phyloP scores from a whole-genome alignment of 768 basidiomycete species.

The Leccinellum rugosiceps region DNA sequence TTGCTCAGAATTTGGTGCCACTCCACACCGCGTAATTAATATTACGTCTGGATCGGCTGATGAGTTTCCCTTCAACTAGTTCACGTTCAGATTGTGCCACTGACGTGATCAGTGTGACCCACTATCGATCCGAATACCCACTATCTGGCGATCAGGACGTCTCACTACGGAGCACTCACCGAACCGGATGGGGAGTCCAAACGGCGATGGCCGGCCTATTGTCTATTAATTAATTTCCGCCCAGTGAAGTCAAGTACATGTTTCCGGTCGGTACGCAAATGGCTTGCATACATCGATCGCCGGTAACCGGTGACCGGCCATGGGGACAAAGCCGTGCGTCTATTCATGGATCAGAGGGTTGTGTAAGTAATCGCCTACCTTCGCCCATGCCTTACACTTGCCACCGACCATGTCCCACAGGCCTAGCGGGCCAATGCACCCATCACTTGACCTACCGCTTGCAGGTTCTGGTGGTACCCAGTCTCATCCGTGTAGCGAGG shows the following conservation, averaged over 20 bases:
- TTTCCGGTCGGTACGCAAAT: background rate
- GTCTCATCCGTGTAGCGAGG: background rate
- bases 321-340: constrained; percentile 1
- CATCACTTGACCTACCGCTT: background rate
- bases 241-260: background rate
- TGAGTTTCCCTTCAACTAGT: background rate
- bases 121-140: background rate
- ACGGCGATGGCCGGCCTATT: background rate
- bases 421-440: constrained; percentile 2
- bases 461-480: background rate
- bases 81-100: background rate
- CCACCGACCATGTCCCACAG: constrained; percentile 8
- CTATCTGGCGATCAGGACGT: background rate
- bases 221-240: background rate
- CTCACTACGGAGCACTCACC: background rate
- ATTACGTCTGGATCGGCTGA: background rate
- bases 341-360: constrained; percentile 2
- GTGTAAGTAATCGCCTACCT: background rate
- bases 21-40: background rate
- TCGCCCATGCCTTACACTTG: background rate
- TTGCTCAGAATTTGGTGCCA: background rate
- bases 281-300: background rate
- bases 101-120: background rate
- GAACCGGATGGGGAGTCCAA: background rate
- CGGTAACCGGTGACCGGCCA: background rate